Base-by-base conservation (phyloP, 31 red algal genomes). In the Bonnemaisonia californica region DNA sequence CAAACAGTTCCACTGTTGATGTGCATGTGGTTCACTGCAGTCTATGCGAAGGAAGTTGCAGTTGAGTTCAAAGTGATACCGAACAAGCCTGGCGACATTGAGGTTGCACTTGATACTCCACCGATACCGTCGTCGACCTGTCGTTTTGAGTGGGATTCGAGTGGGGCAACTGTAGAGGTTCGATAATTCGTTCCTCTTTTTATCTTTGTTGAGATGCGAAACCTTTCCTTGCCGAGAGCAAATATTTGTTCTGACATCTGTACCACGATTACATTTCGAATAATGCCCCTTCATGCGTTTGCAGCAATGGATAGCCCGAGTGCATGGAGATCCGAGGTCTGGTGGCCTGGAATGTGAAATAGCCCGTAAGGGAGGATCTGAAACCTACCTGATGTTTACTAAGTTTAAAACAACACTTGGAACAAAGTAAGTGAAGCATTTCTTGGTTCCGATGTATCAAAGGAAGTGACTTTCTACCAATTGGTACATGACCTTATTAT, bases 61-160 rank as follows among this genome's bases (percentile, higher is more conserved):
- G 38, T 59, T 8, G 80, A 92, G 40, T 94, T 94, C 47, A 89
- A 83, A 31, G 54, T 94, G 26, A 79, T 84, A 24, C 91, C 91
- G 1, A 64, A 73, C 71, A 80, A 77, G 47, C 39, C 73, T 7
- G 84, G 78, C 3, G 37, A 76, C 3, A 62, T 94, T 18, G 68
- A 82, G 28, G 73, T 94, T 22, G 84, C 91, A 18, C 65, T 94
- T 1, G 91, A 94, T 76, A 94, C 91, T 29, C 91, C 91, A 11
- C 91, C 91, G 26, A 84, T 94, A 59, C 57, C 47, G 24, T 77
- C 83, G 24, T 94, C 91, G 1, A 94, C 84, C 2, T 94, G 91
- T 61, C 4, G 45, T 1, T 94, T 94, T 42, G 91, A 83, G 31
- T 94, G 85, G 84, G 77, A 82, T 38, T 84, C 91, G 24, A 66